Evolutionary conservation across 257 asterid genomes (phyloP), one percentile per base, ranked within the genome.

Genomic region (Gentiana straminea): DNA sequence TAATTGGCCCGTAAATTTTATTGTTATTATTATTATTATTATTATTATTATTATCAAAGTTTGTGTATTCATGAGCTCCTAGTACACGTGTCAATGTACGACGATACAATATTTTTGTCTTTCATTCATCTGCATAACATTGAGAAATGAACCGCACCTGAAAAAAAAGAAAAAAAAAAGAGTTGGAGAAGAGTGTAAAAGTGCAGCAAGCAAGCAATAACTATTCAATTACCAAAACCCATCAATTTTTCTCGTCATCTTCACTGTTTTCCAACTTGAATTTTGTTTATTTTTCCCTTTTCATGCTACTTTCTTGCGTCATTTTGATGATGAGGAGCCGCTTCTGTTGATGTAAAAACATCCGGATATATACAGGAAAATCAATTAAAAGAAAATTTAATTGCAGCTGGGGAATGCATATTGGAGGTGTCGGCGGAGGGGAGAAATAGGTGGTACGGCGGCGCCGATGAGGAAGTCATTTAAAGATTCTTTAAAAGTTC

Each of bases 401-500:
- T 3, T 39, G 44, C 44, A 39, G 44, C 44, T 3, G 44, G 44
- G 8, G 44, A 39, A 39, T 4, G 44, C 4, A 39, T 3, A 39
- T 45, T 41, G 50, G 50, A 54, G 33, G 55, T 10, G 46, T 58
- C 2, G 68, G 70, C 4, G 24, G 24, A 24, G 24, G 24, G 68
- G 62, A 35, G 66, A 43, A 9, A 38, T 9, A 41, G 83, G 81
- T 75, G 47, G 9, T 8, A 51, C 63, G 70, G 35, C 10, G 46
- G 7, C 69, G 60, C 13, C 53, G 58, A 61, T 70, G 76, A 51
- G 62, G 56, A 70, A 61, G 57, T 65, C 72, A 2, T 70, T 57
- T 13, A 70, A 65, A 58, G 76, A 70, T 61, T 70, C 76, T 57
- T 61, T 70, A 13, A 70, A 70, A 61, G 59, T 57, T 57, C 76